These are phyloP conservation scores for Berkeleyomyces basicola DNA, from an alignment of 2,329 filamentous ascomycete species.

Conservation along the genomic window DNA sequence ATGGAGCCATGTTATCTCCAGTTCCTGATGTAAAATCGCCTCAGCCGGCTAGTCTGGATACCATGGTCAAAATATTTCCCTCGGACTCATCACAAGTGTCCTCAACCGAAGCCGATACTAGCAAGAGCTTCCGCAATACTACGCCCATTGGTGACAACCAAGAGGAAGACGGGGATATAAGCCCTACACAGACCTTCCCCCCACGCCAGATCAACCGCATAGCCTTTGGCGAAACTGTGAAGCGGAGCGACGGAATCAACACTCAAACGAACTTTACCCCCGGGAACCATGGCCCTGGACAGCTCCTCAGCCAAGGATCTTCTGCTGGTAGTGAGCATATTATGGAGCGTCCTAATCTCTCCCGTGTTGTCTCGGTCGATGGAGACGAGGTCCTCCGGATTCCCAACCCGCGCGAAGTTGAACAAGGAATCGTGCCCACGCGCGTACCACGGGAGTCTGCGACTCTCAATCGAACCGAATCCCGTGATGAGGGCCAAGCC, in stretches of 20 bases:
- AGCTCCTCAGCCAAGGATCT: constrained; percentile 27
- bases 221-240: constrained; percentile 52
- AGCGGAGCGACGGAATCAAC: constrained; percentile 36
- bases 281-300: constrained; percentile 5
- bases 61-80: constrained; percentile 16
- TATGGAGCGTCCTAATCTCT: constrained; percentile 2
- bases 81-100: constrained; percentile 3
- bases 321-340: constrained; percentile 9
- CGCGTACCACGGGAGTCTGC: constrained; percentile 22
- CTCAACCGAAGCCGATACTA: constrained; percentile 6
- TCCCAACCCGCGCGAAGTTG: constrained; percentile 78
- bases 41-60: constrained; percentile 25
- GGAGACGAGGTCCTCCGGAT: constrained; percentile 68
- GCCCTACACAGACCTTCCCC: constrained; percentile 1
- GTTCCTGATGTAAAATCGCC: constrained; percentile 10
- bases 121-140: constrained; percentile 3
- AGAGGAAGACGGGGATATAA: constrained; percentile 2
- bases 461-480: constrained; percentile 3
- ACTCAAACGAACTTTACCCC: constrained; percentile 12
- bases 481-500: constrained; percentile 3
- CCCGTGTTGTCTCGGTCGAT: constrained; percentile 42
- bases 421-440: constrained; percentile 58
- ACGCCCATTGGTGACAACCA: constrained; percentile 1
- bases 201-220: constrained; percentile 24
- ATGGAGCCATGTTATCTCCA: constrained; percentile 27